A percentile compares a stretch with the other conserved stretches of the same genome.
Evolutionary conservation across 129 eudicot species (phyloP).

Genomic region (Smallanthus sonchifolius): DNA sequence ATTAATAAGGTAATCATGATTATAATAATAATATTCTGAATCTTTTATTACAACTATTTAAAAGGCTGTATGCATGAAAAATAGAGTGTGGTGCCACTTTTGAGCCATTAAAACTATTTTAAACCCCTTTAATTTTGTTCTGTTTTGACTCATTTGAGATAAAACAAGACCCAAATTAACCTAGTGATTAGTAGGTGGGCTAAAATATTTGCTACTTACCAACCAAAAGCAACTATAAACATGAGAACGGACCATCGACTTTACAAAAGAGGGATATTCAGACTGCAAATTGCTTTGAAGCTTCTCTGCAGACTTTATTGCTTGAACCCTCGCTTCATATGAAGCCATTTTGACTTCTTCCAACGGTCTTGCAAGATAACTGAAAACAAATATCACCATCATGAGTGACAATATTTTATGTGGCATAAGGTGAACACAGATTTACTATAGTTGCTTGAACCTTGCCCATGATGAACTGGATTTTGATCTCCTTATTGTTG

Average conservation of each 20-base stretch:
- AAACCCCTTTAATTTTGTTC: neutral
- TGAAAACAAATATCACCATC: constrained; percentile 19
- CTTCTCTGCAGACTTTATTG: constrained; percentile 59
- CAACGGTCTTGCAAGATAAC: constrained; percentile 67
- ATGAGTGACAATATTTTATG: neutral
- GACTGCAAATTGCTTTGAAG: constrained; percentile 55
- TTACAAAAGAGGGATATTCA: constrained; percentile 60
- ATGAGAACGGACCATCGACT: constrained; percentile 89
- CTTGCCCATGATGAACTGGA: constrained; percentile 61
- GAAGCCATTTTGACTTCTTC: constrained; percentile 65
- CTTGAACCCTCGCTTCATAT: constrained; percentile 45
- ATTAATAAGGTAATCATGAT: neutral
- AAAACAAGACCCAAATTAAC: neutral
- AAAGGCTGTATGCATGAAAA: neutral
- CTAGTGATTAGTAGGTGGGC: neutral
- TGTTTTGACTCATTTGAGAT: neutral
- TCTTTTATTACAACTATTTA: neutral
- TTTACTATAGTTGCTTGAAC: constrained; percentile 23
- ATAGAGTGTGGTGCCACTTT: neutral
- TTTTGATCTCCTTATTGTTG: constrained; percentile 47
- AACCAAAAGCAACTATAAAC: constrained; percentile 93
- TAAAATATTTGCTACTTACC: constrained; percentile 46
- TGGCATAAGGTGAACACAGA: neutral
- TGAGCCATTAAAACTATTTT: neutral
- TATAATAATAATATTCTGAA: neutral